Evolutionary conservation across 306 rosid genomes (phyloP).

Genomic region (Acacia confusa): DNA sequence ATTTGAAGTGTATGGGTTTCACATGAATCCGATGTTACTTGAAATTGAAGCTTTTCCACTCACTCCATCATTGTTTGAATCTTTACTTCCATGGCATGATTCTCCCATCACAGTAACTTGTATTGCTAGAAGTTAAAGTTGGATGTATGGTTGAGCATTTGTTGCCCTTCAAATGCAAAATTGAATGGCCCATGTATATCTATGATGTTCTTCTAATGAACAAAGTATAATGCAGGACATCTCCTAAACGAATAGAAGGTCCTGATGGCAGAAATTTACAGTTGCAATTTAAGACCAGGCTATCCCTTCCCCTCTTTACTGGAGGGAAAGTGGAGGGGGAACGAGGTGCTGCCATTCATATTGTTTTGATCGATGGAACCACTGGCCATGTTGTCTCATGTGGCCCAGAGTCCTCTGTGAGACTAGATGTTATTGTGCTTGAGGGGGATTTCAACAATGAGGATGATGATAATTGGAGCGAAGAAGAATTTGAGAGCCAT

Average conservation of each 20-base stretch:
- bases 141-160: slow-evolving; percentile 10
- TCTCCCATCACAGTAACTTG: not conserved
- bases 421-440: slow-evolving; percentile 74
- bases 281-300: slow-evolving; percentile 59
- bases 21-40: too few relatives aligned
- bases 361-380: slow-evolving; percentile 66
- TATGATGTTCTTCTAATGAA: slow-evolving; percentile 35
- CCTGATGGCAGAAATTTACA: slow-evolving; percentile 58
- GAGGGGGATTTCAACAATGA: slow-evolving; percentile 89
- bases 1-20: too few relatives aligned
- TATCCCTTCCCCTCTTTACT: slow-evolving; percentile 88
- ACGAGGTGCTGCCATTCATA: slow-evolving; percentile 67
- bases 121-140: slow-evolving; percentile 12
- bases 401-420: slow-evolving; percentile 66
- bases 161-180: not conserved
- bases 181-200: slow-evolving; percentile 6
- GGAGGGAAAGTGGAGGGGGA: slow-evolving; percentile 93
- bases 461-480: slow-evolving; percentile 72
- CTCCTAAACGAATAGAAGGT: slow-evolving; percentile 72
- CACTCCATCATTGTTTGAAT: not conserved
- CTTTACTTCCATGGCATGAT: slow-evolving; percentile 16
- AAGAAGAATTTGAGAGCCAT: slow-evolving; percentile 79
- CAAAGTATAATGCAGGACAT: slow-evolving; percentile 51
- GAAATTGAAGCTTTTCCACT: too few relatives aligned
- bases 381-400: slow-evolving; percentile 55